phyloP scores from a whole-genome alignment of 1,139 yeast species.

The Saccharomyces hybrid region DNA sequence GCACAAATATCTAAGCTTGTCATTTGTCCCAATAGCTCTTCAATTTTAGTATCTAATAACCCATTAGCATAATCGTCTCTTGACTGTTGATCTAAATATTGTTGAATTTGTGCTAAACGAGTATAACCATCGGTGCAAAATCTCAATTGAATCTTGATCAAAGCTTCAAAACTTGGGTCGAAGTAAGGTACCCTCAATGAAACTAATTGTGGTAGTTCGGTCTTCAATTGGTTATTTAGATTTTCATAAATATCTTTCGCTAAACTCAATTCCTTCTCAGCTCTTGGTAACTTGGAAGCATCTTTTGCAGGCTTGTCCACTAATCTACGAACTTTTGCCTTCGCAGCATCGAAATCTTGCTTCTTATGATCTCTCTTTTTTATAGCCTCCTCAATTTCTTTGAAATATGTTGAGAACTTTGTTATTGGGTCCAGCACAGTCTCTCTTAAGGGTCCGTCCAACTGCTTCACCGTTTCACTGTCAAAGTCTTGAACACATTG shows the following conservation, averaged over 20 bases:
- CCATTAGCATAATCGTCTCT: slow-evolving; percentile 97
- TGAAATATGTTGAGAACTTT: slow-evolving; percentile 76
- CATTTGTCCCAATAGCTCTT: slow-evolving; percentile 81
- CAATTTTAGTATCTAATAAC: slow-evolving; percentile 73
- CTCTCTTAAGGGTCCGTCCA: slow-evolving; percentile 95
- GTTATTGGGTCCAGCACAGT: slow-evolving; percentile 89
- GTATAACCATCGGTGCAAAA: slow-evolving; percentile 97
- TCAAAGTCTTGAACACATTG: slow-evolving; percentile 89
- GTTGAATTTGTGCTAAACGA: slow-evolving; percentile 91
- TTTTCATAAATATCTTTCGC: slow-evolving; percentile 85
- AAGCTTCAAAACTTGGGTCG: slow-evolving; percentile 94
- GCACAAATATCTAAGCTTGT: slow-evolving; percentile 61
- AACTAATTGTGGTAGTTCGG: slow-evolving; percentile 84
- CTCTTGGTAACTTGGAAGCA: slow-evolving; percentile 79
- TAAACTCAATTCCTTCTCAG: slow-evolving; percentile 73
- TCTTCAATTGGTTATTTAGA: slow-evolving; percentile 72
- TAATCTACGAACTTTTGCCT: slow-evolving; percentile 70
- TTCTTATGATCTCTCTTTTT: slow-evolving; percentile 91
- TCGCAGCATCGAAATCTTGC: slow-evolving; percentile 80
- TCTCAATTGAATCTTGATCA: slow-evolving; percentile 87
- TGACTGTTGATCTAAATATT: slow-evolving; percentile 78
- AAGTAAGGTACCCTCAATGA: slow-evolving; percentile 87
- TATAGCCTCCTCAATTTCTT: slow-evolving; percentile 87
- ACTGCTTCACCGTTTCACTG: slow-evolving; percentile 85
- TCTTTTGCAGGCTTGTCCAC: slow-evolving; percentile 95